phyloP scores from a whole-genome alignment of 2,329 filamentous ascomycete genomes.

The Xylaria sp. region DNA sequence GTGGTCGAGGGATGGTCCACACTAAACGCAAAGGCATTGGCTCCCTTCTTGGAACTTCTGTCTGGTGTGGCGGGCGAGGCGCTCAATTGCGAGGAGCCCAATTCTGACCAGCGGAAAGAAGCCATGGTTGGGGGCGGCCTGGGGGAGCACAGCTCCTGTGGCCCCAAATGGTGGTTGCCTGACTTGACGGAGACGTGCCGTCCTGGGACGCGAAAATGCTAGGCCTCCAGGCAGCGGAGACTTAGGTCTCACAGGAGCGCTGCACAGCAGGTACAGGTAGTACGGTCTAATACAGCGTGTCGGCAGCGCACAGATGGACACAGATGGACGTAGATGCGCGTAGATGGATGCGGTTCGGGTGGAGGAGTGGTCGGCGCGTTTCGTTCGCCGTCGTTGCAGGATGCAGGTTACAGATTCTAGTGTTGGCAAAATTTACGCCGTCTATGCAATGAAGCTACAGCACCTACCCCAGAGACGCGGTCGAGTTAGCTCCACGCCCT shows the following conservation, averaged over 20 bases:
- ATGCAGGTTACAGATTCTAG: background rate
- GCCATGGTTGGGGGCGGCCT: constrained; percentile 33
- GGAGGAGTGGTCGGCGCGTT: background rate
- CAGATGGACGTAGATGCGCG: too few species aligned
- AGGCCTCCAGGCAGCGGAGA: constrained; percentile 1
- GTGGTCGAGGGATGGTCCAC: constrained; percentile 57
- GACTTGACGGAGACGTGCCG: constrained; percentile 10
- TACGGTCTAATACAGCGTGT: background rate
- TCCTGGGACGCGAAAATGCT: background rate
- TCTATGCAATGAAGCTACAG: background rate
- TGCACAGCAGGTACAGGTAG: background rate
- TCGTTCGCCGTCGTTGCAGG: constrained; percentile 2
- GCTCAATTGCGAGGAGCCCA: constrained; percentile 52
- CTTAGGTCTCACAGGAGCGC: background rate
- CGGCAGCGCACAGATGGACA: background rate
- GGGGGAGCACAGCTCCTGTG: constrained; percentile 23
- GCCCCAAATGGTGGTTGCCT: constrained; percentile 8
- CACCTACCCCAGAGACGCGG: constrained; percentile 24
- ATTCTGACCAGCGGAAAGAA: constrained; percentile 49
- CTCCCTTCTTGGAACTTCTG: constrained; percentile 42
- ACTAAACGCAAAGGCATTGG: constrained; percentile 48
- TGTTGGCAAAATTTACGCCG: constrained; percentile 22
- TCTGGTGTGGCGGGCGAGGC: constrained; percentile 58
- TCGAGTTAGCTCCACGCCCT: constrained; percentile 5
- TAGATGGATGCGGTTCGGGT: too few species aligned